Percentiles rank a stretch among this genome's conserved stretches.
Conservation (phyloP, 2,329 filamentous ascomycete genomes). For the Claviceps capensis region DNA sequence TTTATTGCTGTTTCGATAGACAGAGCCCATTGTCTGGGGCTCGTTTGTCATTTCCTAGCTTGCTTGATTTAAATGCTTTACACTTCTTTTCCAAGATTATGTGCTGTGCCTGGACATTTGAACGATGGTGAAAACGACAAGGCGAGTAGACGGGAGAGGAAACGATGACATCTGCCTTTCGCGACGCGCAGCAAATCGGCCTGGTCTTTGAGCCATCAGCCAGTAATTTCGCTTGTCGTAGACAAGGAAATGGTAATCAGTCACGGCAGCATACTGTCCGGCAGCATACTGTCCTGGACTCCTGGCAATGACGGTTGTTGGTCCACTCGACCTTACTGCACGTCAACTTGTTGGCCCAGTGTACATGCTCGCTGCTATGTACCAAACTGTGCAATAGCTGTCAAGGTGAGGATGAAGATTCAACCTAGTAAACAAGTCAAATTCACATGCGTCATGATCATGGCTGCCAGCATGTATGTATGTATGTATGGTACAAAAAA, state of each 20-base stretch:
- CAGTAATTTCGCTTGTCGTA: no score
- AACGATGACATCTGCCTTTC: no score
- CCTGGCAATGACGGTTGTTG: no score
- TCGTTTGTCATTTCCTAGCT: conserved; percentile 25
- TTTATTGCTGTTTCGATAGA: conserved; percentile 18
- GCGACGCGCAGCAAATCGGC: no score
- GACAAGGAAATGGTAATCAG: no score
- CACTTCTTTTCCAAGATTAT: conserved; percentile 1
- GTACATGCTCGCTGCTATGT: not conserved
- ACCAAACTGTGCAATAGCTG: not conserved
- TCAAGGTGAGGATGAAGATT: not conserved
- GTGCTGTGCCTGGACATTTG: not conserved
- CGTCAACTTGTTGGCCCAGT: no score
- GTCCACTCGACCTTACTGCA: no score
- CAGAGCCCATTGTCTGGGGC: conserved; percentile 16
- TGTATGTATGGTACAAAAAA: not conserved
- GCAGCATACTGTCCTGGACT: no score
- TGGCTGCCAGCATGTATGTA: not conserved
- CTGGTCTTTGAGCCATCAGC: no score
- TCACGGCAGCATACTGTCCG: no score
- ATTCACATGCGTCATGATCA: not conserved
- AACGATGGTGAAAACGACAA: no score
- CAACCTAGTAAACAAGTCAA: not conserved
- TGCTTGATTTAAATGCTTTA: conserved; percentile 23
- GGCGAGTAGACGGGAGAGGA: no score